These are phyloP conservation scores for Termitomyces sp. DNA, from an alignment of 768 basidiomycete genomes.

Conservation along the genomic window DNA sequence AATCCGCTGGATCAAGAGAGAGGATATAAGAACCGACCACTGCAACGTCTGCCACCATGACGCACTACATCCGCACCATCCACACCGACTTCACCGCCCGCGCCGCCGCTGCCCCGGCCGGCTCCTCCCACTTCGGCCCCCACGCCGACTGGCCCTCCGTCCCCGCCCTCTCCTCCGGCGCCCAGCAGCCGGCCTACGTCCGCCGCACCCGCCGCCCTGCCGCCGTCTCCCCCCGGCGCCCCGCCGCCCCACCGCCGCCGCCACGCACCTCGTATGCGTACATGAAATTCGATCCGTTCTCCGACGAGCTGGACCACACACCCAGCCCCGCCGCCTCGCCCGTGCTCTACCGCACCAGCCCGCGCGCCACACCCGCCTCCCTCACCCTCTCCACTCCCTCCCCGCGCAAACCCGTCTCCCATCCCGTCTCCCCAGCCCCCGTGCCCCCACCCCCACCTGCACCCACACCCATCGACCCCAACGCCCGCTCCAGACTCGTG, in stretches of 20 bases:
- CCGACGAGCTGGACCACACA: conserved; percentile 3
- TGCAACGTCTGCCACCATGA: conserved; percentile 1
- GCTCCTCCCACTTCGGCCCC: conserved; percentile 11
- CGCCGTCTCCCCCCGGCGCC: conserved; percentile 1
- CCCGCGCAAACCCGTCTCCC: not conserved
- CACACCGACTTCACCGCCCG: conserved; percentile 29
- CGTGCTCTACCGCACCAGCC: not conserved
- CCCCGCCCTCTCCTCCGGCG: conserved; percentile 1
- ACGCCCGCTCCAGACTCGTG: conserved; percentile 42
- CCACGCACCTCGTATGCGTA: conserved; percentile 6
- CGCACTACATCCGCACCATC: conserved; percentile 36
- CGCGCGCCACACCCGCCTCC: not conserved
- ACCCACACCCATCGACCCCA: conserved; percentile 10
- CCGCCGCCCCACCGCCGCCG: conserved; percentile 5
- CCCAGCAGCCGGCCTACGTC: not conserved
- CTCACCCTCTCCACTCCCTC: not conserved
- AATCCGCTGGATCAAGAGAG: too few species aligned
- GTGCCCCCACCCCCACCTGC: not conserved
- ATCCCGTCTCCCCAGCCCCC: not conserved
- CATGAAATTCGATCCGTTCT: conserved; percentile 18
- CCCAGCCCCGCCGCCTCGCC: not conserved
- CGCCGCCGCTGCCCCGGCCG: conserved; percentile 5
- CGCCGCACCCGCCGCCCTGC: conserved; percentile 8
- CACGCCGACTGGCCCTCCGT: conserved; percentile 1
- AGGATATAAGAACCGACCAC: too few species aligned